A percentile compares a stretch with the other conserved stretches of the same genome.
These are phyloP conservation scores for Gynostemma pentaphyllum DNA, from an alignment of 306 rosid genomes.

Conservation along the genomic window DNA sequence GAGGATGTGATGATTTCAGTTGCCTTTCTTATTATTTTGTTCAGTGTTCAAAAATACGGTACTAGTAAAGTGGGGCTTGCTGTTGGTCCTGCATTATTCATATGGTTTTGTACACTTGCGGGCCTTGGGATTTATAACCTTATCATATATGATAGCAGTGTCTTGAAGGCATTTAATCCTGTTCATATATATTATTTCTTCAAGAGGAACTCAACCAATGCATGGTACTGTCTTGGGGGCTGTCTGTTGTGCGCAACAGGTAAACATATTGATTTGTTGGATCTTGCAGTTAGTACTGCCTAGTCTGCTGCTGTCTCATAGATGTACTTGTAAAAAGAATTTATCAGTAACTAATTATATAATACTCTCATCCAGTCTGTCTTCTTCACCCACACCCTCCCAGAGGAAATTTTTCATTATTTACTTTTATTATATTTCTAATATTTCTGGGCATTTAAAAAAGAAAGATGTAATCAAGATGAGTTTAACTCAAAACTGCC, in stretches of 20 bases:
- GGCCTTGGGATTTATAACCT: conserved; percentile 80
- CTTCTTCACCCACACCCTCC: no score
- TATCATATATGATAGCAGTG: conserved; percentile 56
- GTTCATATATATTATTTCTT: conserved; percentile 79
- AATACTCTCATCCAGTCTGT: no score
- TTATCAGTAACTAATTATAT: no score
- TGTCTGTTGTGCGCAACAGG: conserved; percentile 97
- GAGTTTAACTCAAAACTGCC: background rate
- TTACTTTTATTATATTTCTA: no score
- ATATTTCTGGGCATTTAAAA: no score
- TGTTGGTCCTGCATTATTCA: conserved; percentile 89
- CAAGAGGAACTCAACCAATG: conserved; percentile 86
- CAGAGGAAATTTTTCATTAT: no score
- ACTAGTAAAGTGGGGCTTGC: conserved; percentile 91
- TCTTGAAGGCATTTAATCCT: conserved; percentile 85
- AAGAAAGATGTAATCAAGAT: no score
- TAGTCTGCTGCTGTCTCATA: no score
- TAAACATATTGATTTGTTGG: conserved; percentile 21
- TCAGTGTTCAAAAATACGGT: conserved; percentile 93
- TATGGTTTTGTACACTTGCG: conserved; percentile 93
- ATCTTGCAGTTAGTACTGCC: background rate
- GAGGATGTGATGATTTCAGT: conserved; percentile 86
- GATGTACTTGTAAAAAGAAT: background rate
- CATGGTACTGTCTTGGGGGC: conserved; percentile 96
- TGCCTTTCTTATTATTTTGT: conserved; percentile 67